These are phyloP conservation scores for Eleusine indica DNA, from an alignment of 176 grass and related monocot genomes.

Conservation along the genomic window DNA sequence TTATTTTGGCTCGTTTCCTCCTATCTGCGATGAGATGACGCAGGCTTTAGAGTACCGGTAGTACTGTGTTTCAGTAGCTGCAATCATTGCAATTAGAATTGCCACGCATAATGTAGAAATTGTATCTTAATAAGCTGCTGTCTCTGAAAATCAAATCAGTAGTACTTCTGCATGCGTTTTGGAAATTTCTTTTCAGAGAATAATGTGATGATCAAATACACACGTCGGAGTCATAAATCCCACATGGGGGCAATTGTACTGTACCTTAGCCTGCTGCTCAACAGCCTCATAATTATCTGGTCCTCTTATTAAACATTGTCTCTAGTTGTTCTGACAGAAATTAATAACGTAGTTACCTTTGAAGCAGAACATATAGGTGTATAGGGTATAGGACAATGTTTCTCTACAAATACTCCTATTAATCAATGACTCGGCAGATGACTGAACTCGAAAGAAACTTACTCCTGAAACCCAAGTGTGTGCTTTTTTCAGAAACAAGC, in stretches of 20 bases:
- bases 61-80: neutral
- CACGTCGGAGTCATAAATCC: neutral
- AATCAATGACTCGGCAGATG: neutral
- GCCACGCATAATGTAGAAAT: neutral
- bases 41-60: constrained; percentile 42
- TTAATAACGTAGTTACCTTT: constrained; percentile 42
- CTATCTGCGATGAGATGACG: constrained; percentile 25
- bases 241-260: constrained; percentile 21
- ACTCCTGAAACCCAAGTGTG: neutral
- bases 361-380: neutral
- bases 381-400: constrained; percentile 9
- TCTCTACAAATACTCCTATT: neutral
- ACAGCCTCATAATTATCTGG: constrained; percentile 51
- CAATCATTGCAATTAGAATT: constrained; percentile 40
- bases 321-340: constrained; percentile 42
- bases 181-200: neutral
- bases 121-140: neutral
- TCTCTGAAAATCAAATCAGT: neutral
- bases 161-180: neutral
- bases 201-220: constrained; percentile 8
- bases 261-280: constrained; percentile 6
- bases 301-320: constrained; percentile 41
- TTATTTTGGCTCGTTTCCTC: constrained; percentile 34
- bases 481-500: neutral
- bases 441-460: neutral